A percentile compares a stretch with the other conserved stretches of the same genome.
Conservation (phyloP, 2,329 filamentous ascomycete species). For the Biscogniauxia sp. region DNA sequence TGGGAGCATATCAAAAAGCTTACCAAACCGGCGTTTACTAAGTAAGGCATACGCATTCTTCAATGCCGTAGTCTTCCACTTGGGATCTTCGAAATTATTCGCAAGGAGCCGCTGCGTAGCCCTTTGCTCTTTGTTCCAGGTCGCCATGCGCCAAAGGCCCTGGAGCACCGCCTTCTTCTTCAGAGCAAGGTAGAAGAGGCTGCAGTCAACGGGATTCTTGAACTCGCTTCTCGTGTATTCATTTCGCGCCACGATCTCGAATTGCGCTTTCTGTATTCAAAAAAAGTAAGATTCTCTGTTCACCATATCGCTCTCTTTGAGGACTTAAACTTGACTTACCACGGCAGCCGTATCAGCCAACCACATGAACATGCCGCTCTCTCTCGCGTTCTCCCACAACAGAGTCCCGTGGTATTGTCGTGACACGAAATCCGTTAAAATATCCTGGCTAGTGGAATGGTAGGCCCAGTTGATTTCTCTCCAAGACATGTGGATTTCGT, state of each 20-base stretch:
- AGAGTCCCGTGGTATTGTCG: slow-evolving; percentile 76
- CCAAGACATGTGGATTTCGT: slow-evolving; percentile 67
- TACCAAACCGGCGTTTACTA: slow-evolving; percentile 83
- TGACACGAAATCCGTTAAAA: slow-evolving; percentile 79
- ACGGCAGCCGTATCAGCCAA: slow-evolving; percentile 73
- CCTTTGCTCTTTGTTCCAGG: slow-evolving; percentile 80
- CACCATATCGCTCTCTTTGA: background rate
- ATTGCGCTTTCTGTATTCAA: slow-evolving; percentile 62
- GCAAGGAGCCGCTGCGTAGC: slow-evolving; percentile 76
- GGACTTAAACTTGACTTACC: slow-evolving; percentile 47
- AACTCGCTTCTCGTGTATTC: slow-evolving; percentile 87
- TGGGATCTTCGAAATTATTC: slow-evolving; percentile 86
- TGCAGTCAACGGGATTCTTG: slow-evolving; percentile 88
- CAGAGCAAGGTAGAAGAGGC: slow-evolving; percentile 85
- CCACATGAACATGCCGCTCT: slow-evolving; percentile 95
- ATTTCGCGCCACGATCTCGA: slow-evolving; percentile 87
- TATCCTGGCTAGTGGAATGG: slow-evolving; percentile 83
- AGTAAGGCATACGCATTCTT: slow-evolving; percentile 97
- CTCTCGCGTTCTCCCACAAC: slow-evolving; percentile 79
- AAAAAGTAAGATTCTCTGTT: slow-evolving; percentile 9
- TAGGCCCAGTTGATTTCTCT: slow-evolving; percentile 84
- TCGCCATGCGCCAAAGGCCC: slow-evolving; percentile 92
- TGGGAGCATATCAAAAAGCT: slow-evolving; percentile 21
- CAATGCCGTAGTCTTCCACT: slow-evolving; percentile 84
- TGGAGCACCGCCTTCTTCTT: slow-evolving; percentile 87